A percentile compares a stretch with the other conserved stretches of the same genome.
These are phyloP conservation scores for Cladosporium sphaerospermum DNA, from an alignment of 2,329 filamentous ascomycete genomes.

Conservation along the genomic window DNA sequence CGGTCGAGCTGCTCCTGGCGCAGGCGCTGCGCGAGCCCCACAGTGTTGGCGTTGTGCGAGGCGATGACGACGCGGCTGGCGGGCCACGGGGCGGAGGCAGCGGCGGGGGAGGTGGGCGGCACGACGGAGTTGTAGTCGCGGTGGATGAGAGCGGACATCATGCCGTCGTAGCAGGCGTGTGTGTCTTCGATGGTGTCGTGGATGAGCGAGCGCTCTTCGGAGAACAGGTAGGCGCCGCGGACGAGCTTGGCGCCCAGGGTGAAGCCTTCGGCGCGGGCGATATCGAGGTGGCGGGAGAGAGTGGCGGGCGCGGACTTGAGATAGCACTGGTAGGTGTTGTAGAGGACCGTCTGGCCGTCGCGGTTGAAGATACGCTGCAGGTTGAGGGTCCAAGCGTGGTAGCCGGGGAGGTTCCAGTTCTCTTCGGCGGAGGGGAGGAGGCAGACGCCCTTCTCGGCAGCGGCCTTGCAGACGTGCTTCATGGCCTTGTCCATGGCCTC, in stretches of 20 bases:
- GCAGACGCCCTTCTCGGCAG: constrained; percentile 60
- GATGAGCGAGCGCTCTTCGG: constrained; percentile 46
- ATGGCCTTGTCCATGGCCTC: constrained; percentile 63
- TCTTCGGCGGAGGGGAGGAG: constrained; percentile 86
- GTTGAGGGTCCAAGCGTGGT: constrained; percentile 72
- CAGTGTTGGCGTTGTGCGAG: constrained; percentile 72
- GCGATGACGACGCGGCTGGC: constrained; percentile 63
- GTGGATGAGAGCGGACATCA: constrained; percentile 61
- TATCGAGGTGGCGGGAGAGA: constrained; percentile 41
- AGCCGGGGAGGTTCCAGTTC: constrained; percentile 68
- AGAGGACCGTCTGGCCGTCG: constrained; percentile 60
- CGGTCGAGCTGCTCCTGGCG: constrained; percentile 40
- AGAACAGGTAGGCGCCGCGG: constrained; percentile 50
- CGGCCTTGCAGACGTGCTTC: constrained; percentile 66
- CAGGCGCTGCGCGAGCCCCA: constrained; percentile 48
- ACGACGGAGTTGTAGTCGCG: constrained; percentile 55
- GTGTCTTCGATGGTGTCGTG: constrained; percentile 50
- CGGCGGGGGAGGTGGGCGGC: constrained; percentile 27
- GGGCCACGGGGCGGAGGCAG: constrained; percentile 31
- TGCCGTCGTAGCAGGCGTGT: constrained; percentile 61
- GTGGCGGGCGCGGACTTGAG: constrained; percentile 42
- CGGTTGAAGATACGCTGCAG: constrained; percentile 43
- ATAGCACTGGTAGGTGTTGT: constrained; percentile 57
- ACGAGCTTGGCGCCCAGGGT: constrained; percentile 53
- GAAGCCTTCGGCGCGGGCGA: constrained; percentile 42